phyloP scores from a whole-genome alignment of 2,329 filamentous ascomycete species.

The Massarina eburnea region DNA sequence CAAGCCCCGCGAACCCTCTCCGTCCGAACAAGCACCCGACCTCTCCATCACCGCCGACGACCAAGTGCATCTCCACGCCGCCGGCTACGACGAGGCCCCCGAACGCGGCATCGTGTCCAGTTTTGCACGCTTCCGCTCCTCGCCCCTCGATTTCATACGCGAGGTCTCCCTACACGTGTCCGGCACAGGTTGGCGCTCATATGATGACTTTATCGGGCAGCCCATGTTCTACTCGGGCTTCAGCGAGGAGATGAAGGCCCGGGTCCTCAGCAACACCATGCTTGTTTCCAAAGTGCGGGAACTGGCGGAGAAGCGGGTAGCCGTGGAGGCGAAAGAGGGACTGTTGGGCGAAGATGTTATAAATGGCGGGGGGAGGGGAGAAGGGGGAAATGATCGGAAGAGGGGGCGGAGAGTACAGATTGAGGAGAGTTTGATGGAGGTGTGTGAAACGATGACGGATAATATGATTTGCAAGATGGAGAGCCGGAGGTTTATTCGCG shows the following conservation, averaged over 20 bases:
- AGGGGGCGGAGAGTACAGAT: constrained; percentile 70
- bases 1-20: constrained; percentile 12
- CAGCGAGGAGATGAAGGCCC: constrained; percentile 81
- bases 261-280: constrained; percentile 74
- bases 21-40: constrained; percentile 44
- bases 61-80: constrained; percentile 48
- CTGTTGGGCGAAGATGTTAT: constrained; percentile 50
- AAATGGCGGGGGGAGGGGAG: constrained; percentile 38
- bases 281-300: constrained; percentile 74
- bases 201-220: constrained; percentile 86
- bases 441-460: constrained; percentile 84
- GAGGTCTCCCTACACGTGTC: constrained; percentile 93
- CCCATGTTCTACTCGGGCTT: constrained; percentile 93
- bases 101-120: constrained; percentile 76
- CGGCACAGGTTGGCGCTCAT: constrained; percentile 91
- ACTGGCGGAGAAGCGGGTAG: constrained; percentile 72
- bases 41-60: constrained; percentile 50
- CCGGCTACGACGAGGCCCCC: constrained; percentile 46
- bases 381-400: constrained; percentile 56
- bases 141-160: constrained; percentile 77
- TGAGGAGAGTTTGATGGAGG: constrained; percentile 71
- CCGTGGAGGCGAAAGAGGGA: constrained; percentile 77
- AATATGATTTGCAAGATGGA: constrained; percentile 99
- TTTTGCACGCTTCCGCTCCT: constrained; percentile 81
- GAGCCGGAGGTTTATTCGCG: constrained; percentile 85